Evolutionary conservation across 2,329 filamentous ascomycete species (phyloP).

Genomic region (Monosporascus sp.): DNA sequence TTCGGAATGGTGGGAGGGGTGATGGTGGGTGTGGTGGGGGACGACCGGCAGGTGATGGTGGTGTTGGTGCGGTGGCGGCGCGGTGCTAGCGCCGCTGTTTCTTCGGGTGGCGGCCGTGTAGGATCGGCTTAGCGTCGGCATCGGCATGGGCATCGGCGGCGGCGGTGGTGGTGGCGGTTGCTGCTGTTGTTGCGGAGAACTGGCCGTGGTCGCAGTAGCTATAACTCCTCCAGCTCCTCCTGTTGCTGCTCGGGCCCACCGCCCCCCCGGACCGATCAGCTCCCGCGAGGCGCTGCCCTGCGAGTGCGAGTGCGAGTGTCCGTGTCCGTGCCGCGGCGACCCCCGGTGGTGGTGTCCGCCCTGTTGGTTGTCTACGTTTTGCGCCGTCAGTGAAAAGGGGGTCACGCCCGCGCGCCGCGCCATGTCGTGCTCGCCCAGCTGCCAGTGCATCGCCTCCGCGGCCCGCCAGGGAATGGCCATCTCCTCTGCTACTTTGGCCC

Average conservation of each 20-base stretch:
- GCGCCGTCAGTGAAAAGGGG: conserved; percentile 68
- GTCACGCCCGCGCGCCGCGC: conserved; percentile 83
- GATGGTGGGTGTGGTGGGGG: conserved; percentile 22
- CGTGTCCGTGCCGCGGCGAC: conserved; percentile 29
- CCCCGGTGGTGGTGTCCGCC: conserved; percentile 25
- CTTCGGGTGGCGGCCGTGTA: conserved; percentile 31
- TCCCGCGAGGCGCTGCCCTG: conserved; percentile 42
- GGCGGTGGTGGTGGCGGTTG: neutral
- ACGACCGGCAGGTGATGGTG: conserved; percentile 23
- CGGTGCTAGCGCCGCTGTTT: conserved; percentile 26
- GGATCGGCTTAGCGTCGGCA: conserved; percentile 26
- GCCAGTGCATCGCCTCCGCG: conserved; percentile 97
- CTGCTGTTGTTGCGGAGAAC: conserved; percentile 1
- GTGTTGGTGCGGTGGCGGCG: conserved; percentile 18
- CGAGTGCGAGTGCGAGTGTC: conserved; percentile 42
- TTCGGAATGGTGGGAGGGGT: conserved; percentile 17
- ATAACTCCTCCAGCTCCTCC: neutral
- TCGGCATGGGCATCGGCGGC: conserved; percentile 15
- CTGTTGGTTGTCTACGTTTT: conserved; percentile 42
- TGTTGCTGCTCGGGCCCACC: conserved; percentile 33
- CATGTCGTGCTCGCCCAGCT: conserved; percentile 91
- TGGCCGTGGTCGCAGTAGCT: no score
- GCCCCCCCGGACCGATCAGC: conserved; percentile 35
- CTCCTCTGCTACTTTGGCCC: conserved; percentile 90
- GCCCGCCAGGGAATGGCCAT: conserved; percentile 94